These are phyloP conservation scores for Hypoxylon rickii DNA, from an alignment of 495 filamentous ascomycete genomes.

Conservation along the genomic window DNA sequence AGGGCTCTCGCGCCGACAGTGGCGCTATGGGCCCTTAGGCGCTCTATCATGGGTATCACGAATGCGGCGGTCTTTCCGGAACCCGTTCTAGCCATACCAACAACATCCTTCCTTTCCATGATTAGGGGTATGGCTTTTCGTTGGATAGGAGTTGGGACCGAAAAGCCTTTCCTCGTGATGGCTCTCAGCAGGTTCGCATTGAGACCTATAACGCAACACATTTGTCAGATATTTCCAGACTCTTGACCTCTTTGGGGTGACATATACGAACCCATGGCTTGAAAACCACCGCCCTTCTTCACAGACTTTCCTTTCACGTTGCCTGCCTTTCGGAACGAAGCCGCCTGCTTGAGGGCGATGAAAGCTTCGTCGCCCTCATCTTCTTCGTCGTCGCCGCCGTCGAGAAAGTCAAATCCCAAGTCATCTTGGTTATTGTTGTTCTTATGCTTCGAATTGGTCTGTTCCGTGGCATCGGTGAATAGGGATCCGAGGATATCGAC, in stretches of 20 bases:
- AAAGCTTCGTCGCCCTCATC: conserved; percentile 82
- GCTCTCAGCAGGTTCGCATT: conserved; percentile 81
- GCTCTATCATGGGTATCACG: conserved; percentile 97
- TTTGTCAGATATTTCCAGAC: conserved; percentile 12
- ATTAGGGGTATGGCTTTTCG: conserved; percentile 92
- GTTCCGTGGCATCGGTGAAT: conserved; percentile 60
- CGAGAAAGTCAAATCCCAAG: conserved; percentile 48
- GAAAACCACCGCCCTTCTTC: conserved; percentile 95
- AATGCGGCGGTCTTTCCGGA: conserved; percentile 93
- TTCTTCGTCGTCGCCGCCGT: conserved; percentile 55
- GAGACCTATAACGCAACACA: conserved; percentile 55
- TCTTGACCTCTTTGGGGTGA: background rate
- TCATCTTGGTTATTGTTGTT: conserved; percentile 41
- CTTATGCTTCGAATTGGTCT: conserved; percentile 40
- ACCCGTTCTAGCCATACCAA: conserved; percentile 96
- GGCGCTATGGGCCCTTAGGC: conserved; percentile 84
- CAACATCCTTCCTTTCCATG: conserved; percentile 86
- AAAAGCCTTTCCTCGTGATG: conserved; percentile 91
- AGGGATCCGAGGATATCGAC: conserved; percentile 85
- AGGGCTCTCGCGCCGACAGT: conserved; percentile 82
- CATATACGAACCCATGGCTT: conserved; percentile 74
- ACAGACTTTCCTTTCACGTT: conserved; percentile 82
- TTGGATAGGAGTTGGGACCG: conserved; percentile 95
- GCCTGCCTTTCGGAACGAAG: conserved; percentile 79
- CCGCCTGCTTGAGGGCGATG: conserved; percentile 82